phyloP scores from a whole-genome alignment of 2,329 filamentous ascomycete genomes.

The Colletotrichum lini region DNA sequence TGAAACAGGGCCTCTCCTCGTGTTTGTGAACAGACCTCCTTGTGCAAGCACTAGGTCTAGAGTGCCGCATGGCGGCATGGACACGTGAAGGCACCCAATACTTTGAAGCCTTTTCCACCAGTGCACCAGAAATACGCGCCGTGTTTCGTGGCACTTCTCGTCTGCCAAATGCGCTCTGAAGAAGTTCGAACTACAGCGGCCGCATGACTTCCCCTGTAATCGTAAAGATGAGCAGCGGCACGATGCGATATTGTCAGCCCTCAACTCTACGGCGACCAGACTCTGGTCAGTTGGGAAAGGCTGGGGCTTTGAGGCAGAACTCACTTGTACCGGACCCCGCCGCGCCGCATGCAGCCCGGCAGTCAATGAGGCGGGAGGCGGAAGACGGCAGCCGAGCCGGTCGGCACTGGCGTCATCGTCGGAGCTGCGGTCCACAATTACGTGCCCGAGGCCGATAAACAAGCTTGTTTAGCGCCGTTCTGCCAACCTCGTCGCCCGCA shows the following conservation, averaged over 20 bases:
- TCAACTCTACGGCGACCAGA: not conserved
- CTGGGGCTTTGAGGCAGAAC: not conserved
- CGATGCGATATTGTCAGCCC: not conserved
- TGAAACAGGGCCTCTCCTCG: slow-evolving; percentile 21
- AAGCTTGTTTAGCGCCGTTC: slow-evolving; percentile 40
- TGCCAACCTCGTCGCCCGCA: slow-evolving; percentile 29
- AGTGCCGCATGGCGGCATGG: slow-evolving; percentile 10
- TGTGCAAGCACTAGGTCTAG: not conserved
- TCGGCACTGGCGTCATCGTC: slow-evolving; percentile 11
- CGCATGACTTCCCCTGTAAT: slow-evolving; percentile 27
- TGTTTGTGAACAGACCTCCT: not conserved
- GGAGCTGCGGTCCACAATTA: slow-evolving; percentile 20
- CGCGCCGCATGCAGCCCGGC: not conserved
- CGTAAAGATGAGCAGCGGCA: not conserved
- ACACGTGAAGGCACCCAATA: not conserved
- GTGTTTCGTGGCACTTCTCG: not conserved
- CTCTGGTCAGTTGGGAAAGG: not conserved
- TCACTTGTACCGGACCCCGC: not conserved
- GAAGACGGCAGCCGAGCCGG: slow-evolving; percentile 25
- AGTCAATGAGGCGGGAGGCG: slow-evolving; percentile 19
- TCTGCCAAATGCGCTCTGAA: not conserved
- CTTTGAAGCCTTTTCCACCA: not conserved
- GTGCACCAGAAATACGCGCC: not conserved
- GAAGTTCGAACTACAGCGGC: not conserved
- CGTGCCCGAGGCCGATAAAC: slow-evolving; percentile 38